Base-by-base conservation (phyloP, 2,329 filamentous ascomycete species). In the Fusarium sp. region DNA sequence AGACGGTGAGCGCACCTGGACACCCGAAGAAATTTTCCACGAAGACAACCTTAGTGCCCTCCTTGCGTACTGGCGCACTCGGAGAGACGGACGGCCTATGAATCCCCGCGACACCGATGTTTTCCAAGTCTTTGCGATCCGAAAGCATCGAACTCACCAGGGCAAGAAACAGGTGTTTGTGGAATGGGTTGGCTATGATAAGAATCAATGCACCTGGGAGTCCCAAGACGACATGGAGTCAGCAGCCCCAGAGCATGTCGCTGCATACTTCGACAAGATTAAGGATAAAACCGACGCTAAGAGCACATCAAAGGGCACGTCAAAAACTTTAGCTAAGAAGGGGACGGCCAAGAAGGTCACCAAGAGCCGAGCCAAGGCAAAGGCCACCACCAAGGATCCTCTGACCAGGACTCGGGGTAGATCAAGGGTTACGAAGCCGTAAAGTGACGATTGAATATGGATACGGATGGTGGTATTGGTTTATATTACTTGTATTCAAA, bases 171-270 rank as follows among this genome's bases (percentile, higher is more conserved):
- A 68, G 20, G 61, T 79, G 28, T 59, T 73, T 10, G 77, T 80
- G 2, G 78, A 80, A 59, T 80, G 78, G 78, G 56, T 78, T 6
- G 78, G 78, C 12, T 79, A 74, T 39, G 69, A 69, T 4, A 54
- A 67, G 10, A 49, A 62, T 11, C 74, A 78, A 1, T 69, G 59
- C 6, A 73, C 74, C 4, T 80, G 78, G 78, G 68, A 77, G 58
- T 58, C 72, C 3, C 62, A 68, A 7, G 44, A 46, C 2, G 58
- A 46, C 5, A 66, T 80, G 0, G 62, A 75, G 38, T 62, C 73
- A 54, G 70, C 73, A 4, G 76, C 75, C 7, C 68, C 70, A 3
- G 61, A 64, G 8, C 45, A 75, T 4, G 65, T 77, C 17, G 69
- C 70, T 1, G 69, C 71, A 9, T 80, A 80, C 45, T 77, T 57